Evolutionary conservation across 768 basidiomycete species (phyloP).

Genomic region (Lepiota venenata): DNA sequence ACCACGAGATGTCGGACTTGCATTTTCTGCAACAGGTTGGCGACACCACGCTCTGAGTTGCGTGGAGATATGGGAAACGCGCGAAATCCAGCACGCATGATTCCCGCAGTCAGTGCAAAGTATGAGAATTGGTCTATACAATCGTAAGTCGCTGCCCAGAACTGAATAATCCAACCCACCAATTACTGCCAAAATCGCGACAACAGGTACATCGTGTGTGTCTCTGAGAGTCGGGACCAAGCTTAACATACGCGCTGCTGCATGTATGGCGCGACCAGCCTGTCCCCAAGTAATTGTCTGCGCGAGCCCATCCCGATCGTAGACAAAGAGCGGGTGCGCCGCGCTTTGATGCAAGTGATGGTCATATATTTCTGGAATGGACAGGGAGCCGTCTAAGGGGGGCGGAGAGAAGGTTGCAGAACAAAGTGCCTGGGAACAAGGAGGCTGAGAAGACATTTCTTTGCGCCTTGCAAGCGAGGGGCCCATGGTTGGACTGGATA

Average conservation of each 20-base stretch:
- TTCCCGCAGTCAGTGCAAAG: constrained; percentile 29
- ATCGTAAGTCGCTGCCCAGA: background rate
- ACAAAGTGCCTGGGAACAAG: constrained; percentile 8
- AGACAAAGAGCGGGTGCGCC: constrained; percentile 27
- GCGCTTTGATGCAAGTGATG: constrained; percentile 24
- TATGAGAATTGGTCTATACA: constrained; percentile 30
- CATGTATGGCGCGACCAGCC: constrained; percentile 16
- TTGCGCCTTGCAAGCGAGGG: background rate
- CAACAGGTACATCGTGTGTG: constrained; percentile 14
- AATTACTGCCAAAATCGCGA: constrained; percentile 26
- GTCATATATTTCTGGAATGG: constrained; percentile 30
- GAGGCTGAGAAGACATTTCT: background rate
- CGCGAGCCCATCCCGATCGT: constrained; percentile 12
- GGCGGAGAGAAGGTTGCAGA: constrained; percentile 19
- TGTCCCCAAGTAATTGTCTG: constrained; percentile 16
- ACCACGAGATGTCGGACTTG: constrained; percentile 22
- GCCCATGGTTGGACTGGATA: background rate
- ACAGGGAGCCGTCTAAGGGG: constrained; percentile 28
- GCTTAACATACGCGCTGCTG: constrained; percentile 13
- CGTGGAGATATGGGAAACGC: constrained; percentile 37
- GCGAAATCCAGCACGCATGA: constrained; percentile 35
- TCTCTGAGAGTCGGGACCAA: background rate
- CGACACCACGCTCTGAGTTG: constrained; percentile 44
- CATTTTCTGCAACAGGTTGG: constrained; percentile 34
- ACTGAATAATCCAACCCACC: constrained; percentile 15